Percentiles rank a stretch among this genome's conserved stretches.
Evolutionary conservation across 352 stramenopile genomes (phyloP).

Genomic region (Phytophthora idaei): DNA sequence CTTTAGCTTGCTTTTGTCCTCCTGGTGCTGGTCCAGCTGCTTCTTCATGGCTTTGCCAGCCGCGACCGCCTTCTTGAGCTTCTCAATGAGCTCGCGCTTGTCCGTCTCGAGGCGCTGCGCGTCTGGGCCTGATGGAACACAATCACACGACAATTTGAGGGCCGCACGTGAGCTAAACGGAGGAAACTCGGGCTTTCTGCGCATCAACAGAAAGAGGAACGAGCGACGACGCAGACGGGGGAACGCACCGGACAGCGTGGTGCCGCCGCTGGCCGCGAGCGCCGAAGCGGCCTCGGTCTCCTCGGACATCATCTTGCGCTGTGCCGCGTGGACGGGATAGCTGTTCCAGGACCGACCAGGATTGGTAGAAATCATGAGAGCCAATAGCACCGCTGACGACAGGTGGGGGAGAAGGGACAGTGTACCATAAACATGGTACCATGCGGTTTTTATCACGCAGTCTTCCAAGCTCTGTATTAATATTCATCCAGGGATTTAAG

Average conservation of each 20-base stretch:
- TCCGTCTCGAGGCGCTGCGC: conserved; percentile 59
- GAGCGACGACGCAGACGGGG: conserved; percentile 1
- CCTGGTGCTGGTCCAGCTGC: conserved; percentile 66
- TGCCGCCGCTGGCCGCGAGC: conserved; percentile 3
- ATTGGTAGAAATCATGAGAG: conserved; percentile 29
- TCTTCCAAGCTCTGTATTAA: too few relatives aligned
- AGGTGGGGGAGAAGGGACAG: neutral
- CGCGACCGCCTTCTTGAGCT: conserved; percentile 75
- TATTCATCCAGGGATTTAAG: too few relatives aligned
- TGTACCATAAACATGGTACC: neutral
- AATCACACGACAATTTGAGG: conserved; percentile 26
- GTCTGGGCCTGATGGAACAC: conserved; percentile 11
- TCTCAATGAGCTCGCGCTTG: conserved; percentile 78
- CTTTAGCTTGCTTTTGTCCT: conserved; percentile 52
- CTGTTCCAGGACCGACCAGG: neutral
- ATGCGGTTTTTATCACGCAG: neutral
- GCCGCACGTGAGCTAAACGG: conserved; percentile 20
- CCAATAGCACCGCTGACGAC: conserved; percentile 5
- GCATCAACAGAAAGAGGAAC: conserved; percentile 25
- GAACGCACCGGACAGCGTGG: conserved; percentile 26
- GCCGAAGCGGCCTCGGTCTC: conserved; percentile 23
- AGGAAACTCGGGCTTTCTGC: conserved; percentile 3
- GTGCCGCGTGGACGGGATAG: conserved; percentile 31
- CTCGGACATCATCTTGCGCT: conserved; percentile 36
- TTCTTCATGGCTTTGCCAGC: conserved; percentile 76